Conservation (phyloP, 139 green algal genomes). For the Chlamydomonas urium region DNA sequence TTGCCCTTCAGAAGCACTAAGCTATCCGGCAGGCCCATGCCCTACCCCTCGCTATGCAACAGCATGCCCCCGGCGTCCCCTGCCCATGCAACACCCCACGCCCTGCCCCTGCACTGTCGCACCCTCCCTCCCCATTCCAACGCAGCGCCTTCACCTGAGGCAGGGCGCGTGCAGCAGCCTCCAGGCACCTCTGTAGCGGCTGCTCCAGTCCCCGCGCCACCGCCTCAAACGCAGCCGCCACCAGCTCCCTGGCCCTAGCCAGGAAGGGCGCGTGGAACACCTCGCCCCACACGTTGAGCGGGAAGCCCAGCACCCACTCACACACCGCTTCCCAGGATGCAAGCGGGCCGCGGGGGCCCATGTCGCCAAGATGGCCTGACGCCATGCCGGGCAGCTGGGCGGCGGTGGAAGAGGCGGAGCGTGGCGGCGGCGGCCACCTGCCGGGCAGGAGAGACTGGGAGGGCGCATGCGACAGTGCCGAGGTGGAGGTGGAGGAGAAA, state of each 20-base stretch:
- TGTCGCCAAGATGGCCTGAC: no score
- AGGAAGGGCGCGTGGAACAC: slow-evolving; percentile 70
- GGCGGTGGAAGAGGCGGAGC: neutral
- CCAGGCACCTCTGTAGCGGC: slow-evolving; percentile 18
- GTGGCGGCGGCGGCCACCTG: neutral
- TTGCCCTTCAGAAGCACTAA: no score
- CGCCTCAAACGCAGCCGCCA: slow-evolving; percentile 45
- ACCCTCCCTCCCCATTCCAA: no score
- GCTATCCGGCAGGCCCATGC: no score
- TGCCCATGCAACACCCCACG: no score
- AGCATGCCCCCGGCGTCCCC: no score
- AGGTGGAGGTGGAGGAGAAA: no score
- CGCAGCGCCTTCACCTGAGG: no score
- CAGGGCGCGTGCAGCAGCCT: no score
- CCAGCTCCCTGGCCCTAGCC: slow-evolving; percentile 48
- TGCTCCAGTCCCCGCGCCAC: slow-evolving; percentile 20
- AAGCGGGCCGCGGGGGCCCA: neutral
- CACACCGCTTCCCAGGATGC: slow-evolving; percentile 56
- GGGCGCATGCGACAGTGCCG: no score
- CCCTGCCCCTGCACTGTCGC: no score
- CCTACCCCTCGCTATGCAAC: no score
- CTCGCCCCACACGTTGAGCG: slow-evolving; percentile 61
- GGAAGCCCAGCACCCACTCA: slow-evolving; percentile 70
- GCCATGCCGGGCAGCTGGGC: neutral
- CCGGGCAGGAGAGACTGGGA: neutral